Base-by-base conservation (phyloP, 192 early-diverging fungal genomes). In the Backusella psychrophila region DNA sequence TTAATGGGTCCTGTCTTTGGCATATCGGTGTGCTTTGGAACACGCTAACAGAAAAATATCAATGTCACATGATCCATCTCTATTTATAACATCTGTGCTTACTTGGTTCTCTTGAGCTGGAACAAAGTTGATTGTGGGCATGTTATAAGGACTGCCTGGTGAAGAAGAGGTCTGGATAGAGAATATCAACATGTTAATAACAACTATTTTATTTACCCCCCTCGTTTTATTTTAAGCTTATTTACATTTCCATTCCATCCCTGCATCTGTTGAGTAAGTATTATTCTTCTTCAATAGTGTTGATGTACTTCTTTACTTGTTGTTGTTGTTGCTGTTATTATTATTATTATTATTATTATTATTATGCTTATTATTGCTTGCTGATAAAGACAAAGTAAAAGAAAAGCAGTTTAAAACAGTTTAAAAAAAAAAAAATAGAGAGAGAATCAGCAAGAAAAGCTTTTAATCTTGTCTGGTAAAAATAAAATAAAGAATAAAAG, bases 1-100 rank as follows among this genome's bases (percentile, higher is more conserved):
- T 85, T 88, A 31, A 89, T 74, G 35, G 88, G 46, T 39, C 75
- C 39, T 38, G 71, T 74, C 26, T 77, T 81, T 19, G 75, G 72
- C 26, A 72, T 71, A 66, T 80, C 78, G 9, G 56, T 63, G 56
- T 63, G 56, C 56, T 63, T 63, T 63, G 56, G 56, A 4, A 63
- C 29, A 63, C 56, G 56, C 56, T 63, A 63, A 63, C n/a, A 63
- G 2, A 63, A 11, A 14, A 26, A 63, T 21, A 63, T n/a, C 23
- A 63, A 63, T 14, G 23, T 63, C 56, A 63, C 56, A 63, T 63
- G 56, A 63, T 26, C 12, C 3, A 12, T 59, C 26, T 26, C 23
- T 29, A 11, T 63, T 63, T 53, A 21, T 53, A 6, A 21, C 33
- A 33, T 33, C 33, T 33, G 33, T 33, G 2, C 56, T 29, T 63